Evolutionary conservation across 208 protist genomes (phyloP), one percentile per base, ranked within the genome.

Genomic region (Trypanosoma cruzi): DNA sequence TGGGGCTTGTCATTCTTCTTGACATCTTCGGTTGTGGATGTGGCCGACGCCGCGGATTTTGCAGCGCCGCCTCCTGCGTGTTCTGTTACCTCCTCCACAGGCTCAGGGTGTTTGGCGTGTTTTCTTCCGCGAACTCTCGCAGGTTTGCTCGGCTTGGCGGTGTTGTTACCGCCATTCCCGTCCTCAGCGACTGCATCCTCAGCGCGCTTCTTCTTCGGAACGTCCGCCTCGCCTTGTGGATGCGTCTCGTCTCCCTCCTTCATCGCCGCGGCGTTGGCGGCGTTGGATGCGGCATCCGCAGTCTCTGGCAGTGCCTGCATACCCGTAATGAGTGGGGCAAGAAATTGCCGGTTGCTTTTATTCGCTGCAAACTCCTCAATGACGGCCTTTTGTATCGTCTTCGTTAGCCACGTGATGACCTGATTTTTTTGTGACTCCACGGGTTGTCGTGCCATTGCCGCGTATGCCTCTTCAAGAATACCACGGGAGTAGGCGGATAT

Each of bases 341-440:
- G 55, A 24, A 70, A 37, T 31, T 72, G 32, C 60, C 68, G 32
- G 46, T 72, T 75, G 24, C 63, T 59, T 52, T 65, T 74, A 58
- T 75, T 75, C 24, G 79, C 69, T 42, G 76, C 79, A 36, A 95
- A 75, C 72, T 95, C 86, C 64, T 92, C 83, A 64, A 81, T 81
- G n/a, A 95, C 77, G 13, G 89, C 89, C 31, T 81, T 75, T 44
- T 88, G 84, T 66, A 95, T 92, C 0, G 89, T 84, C 36, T 84
- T 80, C 3, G 86, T 88, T 20, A 95, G 74, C 87, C 89, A 95
- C n/a, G 78, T 78, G 49, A 95, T 80, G 14, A 95, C 84, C 69
- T 87, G 80, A 20, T 88, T 79, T 70, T 82, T 75, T 71, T 89
- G 80, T 28, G 56, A 63, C 71, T 65, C 61, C 40, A 56, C n/a